Evolutionary conservation across 1,139 yeast genomes (phyloP).

Genomic region (Taphrina sp.): DNA sequence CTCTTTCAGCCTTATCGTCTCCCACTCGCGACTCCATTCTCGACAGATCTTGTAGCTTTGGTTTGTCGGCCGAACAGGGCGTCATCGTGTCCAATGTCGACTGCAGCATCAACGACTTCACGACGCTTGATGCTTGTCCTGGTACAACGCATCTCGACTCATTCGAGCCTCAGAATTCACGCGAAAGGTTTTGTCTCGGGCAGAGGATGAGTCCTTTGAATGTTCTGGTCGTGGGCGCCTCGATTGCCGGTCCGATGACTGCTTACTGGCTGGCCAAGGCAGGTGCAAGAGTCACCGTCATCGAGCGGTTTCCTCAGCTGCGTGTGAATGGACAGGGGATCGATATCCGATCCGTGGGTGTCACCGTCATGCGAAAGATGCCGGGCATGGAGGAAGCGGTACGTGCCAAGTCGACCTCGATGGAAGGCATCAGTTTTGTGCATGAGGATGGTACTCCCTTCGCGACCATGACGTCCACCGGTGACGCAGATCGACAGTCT

Average conservation of each 20-base stretch:
- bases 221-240: constrained; percentile 16
- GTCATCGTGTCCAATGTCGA: no score
- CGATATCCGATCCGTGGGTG: constrained; percentile 3
- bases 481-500: constrained; percentile 1
- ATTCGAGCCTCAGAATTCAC: no score
- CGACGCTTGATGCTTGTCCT: no score
- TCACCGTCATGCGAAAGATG: constrained; percentile 3
- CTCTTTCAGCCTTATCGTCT: no score
- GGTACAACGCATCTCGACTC: no score
- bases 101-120: no score
- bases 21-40: no score
- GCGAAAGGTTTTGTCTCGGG: no score
- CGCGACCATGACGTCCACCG: background rate
- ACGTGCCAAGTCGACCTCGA: constrained; percentile 1
- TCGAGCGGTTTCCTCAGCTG: background rate
- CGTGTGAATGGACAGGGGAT: constrained; percentile 2
- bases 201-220: constrained; percentile 6
- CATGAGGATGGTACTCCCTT: background rate
- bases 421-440: constrained; percentile 3
- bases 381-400: constrained; percentile 6
- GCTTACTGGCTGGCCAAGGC: constrained; percentile 20
- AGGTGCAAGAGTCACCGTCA: background rate
- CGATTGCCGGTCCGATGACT: constrained; percentile 11
- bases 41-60: no score
- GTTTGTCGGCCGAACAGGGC: no score